A percentile compares a stretch with the other conserved stretches of the same genome.
These are phyloP conservation scores for Brassica balearica DNA, from an alignment of 441 rosid genomes.

Conservation along the genomic window DNA sequence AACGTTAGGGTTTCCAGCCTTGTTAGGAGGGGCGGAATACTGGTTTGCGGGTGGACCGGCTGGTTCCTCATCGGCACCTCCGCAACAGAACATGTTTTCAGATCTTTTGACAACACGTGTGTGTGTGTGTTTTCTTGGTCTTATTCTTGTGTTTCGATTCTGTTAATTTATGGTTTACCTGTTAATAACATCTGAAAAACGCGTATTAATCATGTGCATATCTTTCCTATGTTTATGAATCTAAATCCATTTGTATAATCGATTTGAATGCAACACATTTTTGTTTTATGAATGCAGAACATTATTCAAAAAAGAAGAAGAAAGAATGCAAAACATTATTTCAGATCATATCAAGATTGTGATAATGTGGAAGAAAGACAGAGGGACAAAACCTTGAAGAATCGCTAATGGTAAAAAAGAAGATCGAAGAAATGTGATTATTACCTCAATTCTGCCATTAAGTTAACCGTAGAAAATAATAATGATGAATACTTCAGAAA, in stretches of 20 bases:
- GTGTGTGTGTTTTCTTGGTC: neutral
- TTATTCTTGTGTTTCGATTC: conserved; percentile 24
- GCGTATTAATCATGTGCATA: conserved; percentile 2
- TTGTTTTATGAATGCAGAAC: no score
- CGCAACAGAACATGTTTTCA: conserved; percentile 79
- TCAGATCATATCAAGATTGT: conserved; percentile 10
- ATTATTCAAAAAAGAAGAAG: no score
- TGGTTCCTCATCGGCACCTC: conserved; percentile 80
- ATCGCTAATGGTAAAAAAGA: conserved; percentile 2
- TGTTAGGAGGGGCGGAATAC: conserved; percentile 70
- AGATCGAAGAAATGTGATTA: conserved; percentile 18
- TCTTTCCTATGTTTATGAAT: neutral
- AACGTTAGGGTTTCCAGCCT: conserved; percentile 56
- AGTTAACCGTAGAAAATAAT: conserved; percentile 9
- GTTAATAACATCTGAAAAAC: conserved; percentile 27
- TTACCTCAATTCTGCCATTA: conserved; percentile 38
- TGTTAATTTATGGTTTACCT: conserved; percentile 33
- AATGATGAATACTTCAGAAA: conserved; percentile 23
- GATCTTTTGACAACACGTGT: conserved; percentile 12
- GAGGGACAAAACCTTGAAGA: neutral
- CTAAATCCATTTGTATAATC: neutral
- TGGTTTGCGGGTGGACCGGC: conserved; percentile 70
- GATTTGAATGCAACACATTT: neutral
- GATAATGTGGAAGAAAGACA: neutral
- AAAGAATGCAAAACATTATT: neutral